Conservation (phyloP, 2,329 filamentous ascomycete genomes). For the Sporothrix euskadiensis region DNA sequence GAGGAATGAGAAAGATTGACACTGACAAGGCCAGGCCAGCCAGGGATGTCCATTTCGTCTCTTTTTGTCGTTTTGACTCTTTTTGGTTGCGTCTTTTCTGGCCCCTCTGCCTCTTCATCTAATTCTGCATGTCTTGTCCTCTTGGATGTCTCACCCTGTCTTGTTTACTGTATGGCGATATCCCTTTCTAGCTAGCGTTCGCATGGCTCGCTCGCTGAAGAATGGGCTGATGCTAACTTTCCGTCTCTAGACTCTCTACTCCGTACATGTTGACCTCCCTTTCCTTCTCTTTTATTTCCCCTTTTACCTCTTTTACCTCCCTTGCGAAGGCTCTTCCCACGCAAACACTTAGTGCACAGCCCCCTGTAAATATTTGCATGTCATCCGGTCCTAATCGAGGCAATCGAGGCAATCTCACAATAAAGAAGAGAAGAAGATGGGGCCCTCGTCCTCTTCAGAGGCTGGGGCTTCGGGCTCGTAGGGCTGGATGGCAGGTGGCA, state of each 20-base stretch:
- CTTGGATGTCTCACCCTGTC: neutral
- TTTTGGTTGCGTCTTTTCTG: neutral
- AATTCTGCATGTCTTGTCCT: neutral
- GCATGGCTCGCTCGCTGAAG: neutral
- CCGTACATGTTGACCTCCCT: neutral
- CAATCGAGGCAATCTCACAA: neutral
- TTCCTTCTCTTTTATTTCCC: neutral
- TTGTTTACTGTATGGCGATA: neutral
- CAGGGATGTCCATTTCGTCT: neutral
- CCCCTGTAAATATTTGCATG: neutral
- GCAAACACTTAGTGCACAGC: neutral
- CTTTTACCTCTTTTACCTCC: neutral
- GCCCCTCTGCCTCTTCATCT: neutral
- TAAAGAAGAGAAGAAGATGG: no score
- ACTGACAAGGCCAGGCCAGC: neutral
- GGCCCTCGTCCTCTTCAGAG: neutral
- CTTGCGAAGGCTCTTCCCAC: conserved; percentile 1
- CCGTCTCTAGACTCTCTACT: neutral
- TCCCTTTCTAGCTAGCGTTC: neutral
- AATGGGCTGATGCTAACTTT: neutral
- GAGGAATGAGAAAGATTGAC: neutral
- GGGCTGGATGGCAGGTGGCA: conserved; percentile 7
- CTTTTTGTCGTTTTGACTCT: neutral
- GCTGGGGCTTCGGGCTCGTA: neutral
- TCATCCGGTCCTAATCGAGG: neutral